Percentiles rank a stretch among this genome's conserved stretches.
Conservation (phyloP, 2,329 filamentous ascomycete genomes). For the Leptographium galeiforme region DNA sequence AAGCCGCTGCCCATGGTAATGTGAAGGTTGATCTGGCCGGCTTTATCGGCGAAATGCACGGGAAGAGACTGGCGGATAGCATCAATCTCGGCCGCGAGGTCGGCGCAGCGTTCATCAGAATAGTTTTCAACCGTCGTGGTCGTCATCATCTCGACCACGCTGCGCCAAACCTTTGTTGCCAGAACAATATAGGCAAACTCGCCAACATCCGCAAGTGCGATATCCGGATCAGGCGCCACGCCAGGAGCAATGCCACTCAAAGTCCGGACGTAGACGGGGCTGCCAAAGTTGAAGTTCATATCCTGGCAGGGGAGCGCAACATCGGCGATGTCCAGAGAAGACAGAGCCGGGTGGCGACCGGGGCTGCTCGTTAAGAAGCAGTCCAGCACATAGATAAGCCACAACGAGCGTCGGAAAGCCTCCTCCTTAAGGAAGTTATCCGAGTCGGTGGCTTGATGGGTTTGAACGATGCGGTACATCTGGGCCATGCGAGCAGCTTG, state of each 20-base stretch:
- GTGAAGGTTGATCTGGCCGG: constrained; percentile 46
- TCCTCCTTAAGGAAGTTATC: constrained; percentile 49
- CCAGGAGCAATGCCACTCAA: constrained; percentile 27
- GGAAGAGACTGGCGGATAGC: constrained; percentile 39
- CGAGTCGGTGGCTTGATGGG: constrained; percentile 34
- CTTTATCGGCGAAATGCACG: constrained; percentile 47
- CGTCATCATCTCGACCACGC: constrained; percentile 48
- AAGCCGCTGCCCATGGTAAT: constrained; percentile 52
- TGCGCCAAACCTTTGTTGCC: constrained; percentile 47
- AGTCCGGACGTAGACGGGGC: constrained; percentile 45
- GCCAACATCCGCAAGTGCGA: constrained; percentile 37
- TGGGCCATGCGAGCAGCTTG: constrained; percentile 51
- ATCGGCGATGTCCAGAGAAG: constrained; percentile 38
- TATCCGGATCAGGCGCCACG: constrained; percentile 23
- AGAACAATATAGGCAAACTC: constrained; percentile 50
- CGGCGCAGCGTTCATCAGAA: constrained; percentile 37
- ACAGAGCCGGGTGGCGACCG: constrained; percentile 43
- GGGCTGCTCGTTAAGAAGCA: constrained; percentile 49
- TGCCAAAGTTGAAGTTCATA: constrained; percentile 50
- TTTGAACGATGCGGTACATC: constrained; percentile 48
- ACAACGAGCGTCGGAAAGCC: constrained; percentile 46
- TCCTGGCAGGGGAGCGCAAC: constrained; percentile 46
- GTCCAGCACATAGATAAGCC: constrained; percentile 50
- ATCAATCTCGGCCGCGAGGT: constrained; percentile 41
- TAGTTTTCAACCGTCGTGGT: constrained; percentile 37